Evolutionary conservation across 1,284 basidiomycete genomes (phyloP).

Genomic region (Cutaneotrichosporon sp.): DNA sequence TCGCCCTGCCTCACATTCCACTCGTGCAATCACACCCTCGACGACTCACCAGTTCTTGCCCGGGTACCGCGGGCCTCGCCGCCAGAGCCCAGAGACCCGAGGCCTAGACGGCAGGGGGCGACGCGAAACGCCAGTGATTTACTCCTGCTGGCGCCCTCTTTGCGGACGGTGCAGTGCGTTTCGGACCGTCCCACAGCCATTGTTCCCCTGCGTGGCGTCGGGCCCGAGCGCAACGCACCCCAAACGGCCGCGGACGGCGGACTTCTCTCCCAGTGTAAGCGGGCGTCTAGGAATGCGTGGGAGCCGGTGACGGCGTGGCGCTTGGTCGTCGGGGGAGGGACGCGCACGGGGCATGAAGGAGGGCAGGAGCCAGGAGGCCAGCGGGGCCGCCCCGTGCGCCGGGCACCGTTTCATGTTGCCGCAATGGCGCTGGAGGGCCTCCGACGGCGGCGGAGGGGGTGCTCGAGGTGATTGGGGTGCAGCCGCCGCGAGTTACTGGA

Average conservation of each 20-base stretch:
- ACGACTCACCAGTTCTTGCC: neutral
- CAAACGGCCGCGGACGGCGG: neutral
- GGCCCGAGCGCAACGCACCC: neutral
- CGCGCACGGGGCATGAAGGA: neutral
- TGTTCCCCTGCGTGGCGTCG: constrained; percentile 1
- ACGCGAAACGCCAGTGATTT: neutral
- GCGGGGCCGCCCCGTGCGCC: neutral
- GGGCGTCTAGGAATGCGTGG: neutral
- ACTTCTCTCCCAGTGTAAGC: neutral
- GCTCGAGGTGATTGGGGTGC: neutral
- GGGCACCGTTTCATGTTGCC: neutral
- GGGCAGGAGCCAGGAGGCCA: too few species aligned
- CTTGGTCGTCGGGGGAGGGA: too few species aligned
- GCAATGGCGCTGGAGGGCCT: neutral
- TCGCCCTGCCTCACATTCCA: neutral
- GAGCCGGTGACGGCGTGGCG: neutral
- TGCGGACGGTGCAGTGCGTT: neutral
- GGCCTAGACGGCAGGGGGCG: neutral
- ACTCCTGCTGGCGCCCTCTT: neutral
- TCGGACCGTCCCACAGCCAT: neutral
- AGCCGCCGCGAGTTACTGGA: too few species aligned
- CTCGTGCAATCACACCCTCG: neutral
- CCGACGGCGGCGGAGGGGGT: neutral
- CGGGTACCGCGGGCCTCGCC: too few species aligned
- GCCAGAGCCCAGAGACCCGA: neutral